phyloP scores from a whole-genome alignment of 768 basidiomycete genomes.

The Infundibulicybe gibba region DNA sequence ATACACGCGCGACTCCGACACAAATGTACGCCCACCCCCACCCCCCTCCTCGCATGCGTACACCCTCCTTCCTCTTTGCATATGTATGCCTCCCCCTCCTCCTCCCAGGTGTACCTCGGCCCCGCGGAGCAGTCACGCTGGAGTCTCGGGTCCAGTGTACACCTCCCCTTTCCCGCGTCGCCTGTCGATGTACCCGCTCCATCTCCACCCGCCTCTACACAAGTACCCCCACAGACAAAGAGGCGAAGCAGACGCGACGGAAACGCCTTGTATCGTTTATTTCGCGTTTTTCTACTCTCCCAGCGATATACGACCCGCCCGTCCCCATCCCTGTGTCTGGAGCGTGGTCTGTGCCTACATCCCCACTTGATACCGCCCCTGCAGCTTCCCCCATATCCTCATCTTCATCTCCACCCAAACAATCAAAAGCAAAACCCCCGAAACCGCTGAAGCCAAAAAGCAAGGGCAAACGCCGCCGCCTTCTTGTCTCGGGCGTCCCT shows the following conservation, averaged over 20 bases:
- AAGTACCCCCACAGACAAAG: no score
- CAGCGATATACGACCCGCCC: background rate
- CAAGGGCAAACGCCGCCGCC: no score
- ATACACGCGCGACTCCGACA: background rate
- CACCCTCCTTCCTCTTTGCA: no score
- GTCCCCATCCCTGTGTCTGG: background rate
- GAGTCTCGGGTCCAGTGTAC: conserved; percentile 10
- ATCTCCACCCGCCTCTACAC: background rate
- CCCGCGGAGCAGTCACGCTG: conserved; percentile 9
- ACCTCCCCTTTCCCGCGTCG: background rate
- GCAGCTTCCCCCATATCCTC: background rate
- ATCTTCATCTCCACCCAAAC: no score
- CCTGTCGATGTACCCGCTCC: background rate
- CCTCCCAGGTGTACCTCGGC: conserved; percentile 24
- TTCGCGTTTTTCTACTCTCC: background rate
- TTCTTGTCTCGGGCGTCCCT: background rate
- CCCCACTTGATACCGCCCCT: background rate
- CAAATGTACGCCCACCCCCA: background rate
- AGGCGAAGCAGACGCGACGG: background rate
- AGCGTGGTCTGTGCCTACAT: background rate
- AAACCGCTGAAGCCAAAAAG: no score
- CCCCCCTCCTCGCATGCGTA: no score
- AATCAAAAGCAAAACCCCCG: no score
- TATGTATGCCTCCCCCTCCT: conserved; percentile 13
- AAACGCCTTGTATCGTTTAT: background rate